Percentiles rank a stretch among this genome's conserved stretches.
These are phyloP conservation scores for Trichoderma parareesei DNA, from an alignment of 495 filamentous ascomycete species.

Conservation along the genomic window DNA sequence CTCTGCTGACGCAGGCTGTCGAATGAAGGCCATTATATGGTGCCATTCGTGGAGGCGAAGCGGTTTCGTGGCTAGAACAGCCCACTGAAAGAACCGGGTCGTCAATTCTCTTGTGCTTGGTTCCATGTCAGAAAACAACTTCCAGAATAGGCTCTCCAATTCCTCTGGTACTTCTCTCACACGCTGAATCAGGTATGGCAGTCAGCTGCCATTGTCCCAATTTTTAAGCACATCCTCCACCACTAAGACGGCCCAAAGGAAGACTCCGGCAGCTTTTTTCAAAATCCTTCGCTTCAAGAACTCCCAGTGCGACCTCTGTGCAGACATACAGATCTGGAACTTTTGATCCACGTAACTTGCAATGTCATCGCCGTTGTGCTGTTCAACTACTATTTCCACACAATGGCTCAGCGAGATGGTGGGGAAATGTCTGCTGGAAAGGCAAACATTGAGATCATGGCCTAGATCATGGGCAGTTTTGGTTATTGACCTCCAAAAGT, in stretches of 20 bases:
- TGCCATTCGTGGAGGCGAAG: constrained; percentile 19
- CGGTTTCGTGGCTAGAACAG: constrained; percentile 9
- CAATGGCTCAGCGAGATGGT: background rate
- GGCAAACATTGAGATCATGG: constrained; percentile 4
- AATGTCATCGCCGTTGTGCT: constrained; percentile 9
- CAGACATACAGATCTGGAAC: constrained; percentile 1
- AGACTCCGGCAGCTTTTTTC: constrained; percentile 14
- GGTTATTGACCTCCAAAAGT: constrained; percentile 9
- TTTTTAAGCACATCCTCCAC: constrained; percentile 14
- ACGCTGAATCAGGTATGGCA: constrained; percentile 7
- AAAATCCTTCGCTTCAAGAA: constrained; percentile 10
- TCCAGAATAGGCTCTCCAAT: background rate
- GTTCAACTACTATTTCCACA: constrained; percentile 5
- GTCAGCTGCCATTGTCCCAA: constrained; percentile 5
- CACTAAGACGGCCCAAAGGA: constrained; percentile 19
- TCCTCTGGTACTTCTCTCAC: background rate
- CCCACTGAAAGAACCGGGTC: constrained; percentile 17
- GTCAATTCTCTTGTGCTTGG: background rate
- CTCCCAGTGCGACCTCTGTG: background rate
- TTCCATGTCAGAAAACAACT: background rate
- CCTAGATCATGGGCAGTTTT: background rate
- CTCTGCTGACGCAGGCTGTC: background rate
- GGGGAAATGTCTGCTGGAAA: constrained; percentile 10
- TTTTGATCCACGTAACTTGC: constrained; percentile 12
- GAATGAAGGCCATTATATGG: constrained; percentile 18